Percentiles rank a stretch among this genome's conserved stretches.
Evolutionary conservation across 106 monocot genomes (phyloP).

Genomic region (Platanthera zijinensis): DNA sequence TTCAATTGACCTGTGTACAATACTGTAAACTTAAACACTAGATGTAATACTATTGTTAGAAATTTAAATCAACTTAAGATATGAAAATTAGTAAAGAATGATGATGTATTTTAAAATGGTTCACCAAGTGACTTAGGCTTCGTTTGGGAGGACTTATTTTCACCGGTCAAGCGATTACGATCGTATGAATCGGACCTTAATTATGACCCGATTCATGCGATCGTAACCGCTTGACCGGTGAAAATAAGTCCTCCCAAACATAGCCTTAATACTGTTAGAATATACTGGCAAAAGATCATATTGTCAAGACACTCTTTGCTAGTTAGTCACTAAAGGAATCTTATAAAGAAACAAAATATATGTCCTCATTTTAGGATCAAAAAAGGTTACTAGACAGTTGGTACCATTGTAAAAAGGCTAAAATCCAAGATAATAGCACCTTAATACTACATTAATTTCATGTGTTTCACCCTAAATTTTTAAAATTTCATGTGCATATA

Average conservation of each 20-base stretch:
- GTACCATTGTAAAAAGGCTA: background rate
- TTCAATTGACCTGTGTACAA: background rate
- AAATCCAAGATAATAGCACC: background rate
- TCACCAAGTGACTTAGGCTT: background rate
- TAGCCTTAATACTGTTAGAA: background rate
- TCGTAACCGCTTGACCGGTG: too few species aligned
- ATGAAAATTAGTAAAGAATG: background rate
- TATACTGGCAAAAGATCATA: background rate
- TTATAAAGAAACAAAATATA: background rate
- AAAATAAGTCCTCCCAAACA: too few species aligned
- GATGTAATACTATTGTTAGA: background rate
- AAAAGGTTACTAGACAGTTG: background rate
- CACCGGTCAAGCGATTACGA: too few species aligned
- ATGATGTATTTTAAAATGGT: background rate
- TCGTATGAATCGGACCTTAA: too few species aligned
- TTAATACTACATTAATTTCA: background rate
- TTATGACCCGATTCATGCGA: too few species aligned
- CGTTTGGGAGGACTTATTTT: too few species aligned
- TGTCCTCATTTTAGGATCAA: background rate
- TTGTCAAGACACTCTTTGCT: background rate
- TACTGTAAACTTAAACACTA: background rate
- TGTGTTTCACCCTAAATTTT: background rate
- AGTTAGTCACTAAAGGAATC: background rate
- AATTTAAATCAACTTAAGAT: background rate
- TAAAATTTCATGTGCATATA: too few species aligned